A percentile compares a stretch with the other conserved stretches of the same genome.
phyloP scores from a whole-genome alignment of 352 stramenopile genomes.

The Blastocystis hominis region DNA sequence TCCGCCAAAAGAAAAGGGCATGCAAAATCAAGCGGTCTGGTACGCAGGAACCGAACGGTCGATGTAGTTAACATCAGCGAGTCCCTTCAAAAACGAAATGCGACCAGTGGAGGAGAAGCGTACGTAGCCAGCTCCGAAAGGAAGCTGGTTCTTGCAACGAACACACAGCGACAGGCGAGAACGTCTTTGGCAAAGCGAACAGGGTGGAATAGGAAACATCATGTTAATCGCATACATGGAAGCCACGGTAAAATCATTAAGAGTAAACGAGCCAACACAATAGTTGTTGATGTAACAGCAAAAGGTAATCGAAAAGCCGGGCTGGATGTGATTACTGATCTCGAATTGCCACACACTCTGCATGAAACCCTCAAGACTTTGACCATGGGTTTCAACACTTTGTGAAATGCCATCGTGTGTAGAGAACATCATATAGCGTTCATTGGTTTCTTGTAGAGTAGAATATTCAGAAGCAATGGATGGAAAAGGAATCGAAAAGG shows the following conservation, averaged over 20 bases:
- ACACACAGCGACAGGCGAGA: not conserved
- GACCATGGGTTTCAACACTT: not conserved
- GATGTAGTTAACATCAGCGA: not conserved
- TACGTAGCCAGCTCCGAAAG: constrained; percentile 13
- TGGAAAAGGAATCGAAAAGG: constrained; percentile 51
- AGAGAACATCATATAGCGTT: constrained; percentile 10
- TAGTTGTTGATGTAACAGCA: not conserved
- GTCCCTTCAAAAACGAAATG: constrained; percentile 6
- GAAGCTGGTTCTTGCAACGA: not conserved
- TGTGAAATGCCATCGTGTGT: not conserved
- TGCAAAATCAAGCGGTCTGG: not conserved
- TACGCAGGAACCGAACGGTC: not conserved
- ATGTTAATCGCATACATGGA: constrained; percentile 28
- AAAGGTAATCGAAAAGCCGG: not conserved
- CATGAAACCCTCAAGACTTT: constrained; percentile 16
- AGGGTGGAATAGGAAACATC: not conserved
- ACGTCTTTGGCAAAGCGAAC: not conserved
- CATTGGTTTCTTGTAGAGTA: not conserved
- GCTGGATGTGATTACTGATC: not conserved
- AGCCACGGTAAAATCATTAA: not conserved
- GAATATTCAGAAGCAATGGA: not conserved
- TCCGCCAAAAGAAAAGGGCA: not conserved
- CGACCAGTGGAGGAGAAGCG: constrained; percentile 32
- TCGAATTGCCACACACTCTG: constrained; percentile 48
- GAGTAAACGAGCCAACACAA: not conserved